Percentiles rank a stretch among this genome's conserved stretches.
Conservation (phyloP, 169 alveolate genomes). For the Plasmodium gaboni region DNA sequence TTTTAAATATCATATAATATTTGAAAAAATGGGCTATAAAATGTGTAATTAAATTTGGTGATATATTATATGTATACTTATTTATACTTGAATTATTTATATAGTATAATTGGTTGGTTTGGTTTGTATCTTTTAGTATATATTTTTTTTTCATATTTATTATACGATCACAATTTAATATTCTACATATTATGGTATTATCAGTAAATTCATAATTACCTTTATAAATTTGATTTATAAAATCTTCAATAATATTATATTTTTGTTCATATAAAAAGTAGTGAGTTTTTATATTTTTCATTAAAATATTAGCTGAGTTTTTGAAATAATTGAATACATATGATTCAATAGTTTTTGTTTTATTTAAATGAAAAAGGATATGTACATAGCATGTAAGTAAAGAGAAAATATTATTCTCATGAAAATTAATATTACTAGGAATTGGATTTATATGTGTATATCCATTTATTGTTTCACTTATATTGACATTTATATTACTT, state of each 20-base stretch:
- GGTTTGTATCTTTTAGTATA: neutral
- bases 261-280: neutral
- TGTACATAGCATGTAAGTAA: neutral
- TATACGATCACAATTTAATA: constrained; percentile 9
- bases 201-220: neutral
- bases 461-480: too few species aligned
- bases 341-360: neutral
- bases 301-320: neutral
- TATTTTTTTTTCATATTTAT: neutral
- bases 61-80: neutral
- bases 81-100: too few species aligned
- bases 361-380: neutral
- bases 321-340: neutral
- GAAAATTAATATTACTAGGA: neutral
- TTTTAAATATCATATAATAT: constrained; percentile 17
- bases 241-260: neutral
- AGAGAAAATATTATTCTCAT: neutral
- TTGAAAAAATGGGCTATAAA: neutral
- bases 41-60: neutral
- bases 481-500: too few species aligned
- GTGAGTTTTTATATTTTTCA: neutral
- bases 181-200: neutral
- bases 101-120: too few species aligned
- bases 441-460: too few species aligned
- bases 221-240: neutral